Evolutionary conservation across 1,284 basidiomycete species (phyloP).

Genomic region (Cryptococcus jaspeensis): DNA sequence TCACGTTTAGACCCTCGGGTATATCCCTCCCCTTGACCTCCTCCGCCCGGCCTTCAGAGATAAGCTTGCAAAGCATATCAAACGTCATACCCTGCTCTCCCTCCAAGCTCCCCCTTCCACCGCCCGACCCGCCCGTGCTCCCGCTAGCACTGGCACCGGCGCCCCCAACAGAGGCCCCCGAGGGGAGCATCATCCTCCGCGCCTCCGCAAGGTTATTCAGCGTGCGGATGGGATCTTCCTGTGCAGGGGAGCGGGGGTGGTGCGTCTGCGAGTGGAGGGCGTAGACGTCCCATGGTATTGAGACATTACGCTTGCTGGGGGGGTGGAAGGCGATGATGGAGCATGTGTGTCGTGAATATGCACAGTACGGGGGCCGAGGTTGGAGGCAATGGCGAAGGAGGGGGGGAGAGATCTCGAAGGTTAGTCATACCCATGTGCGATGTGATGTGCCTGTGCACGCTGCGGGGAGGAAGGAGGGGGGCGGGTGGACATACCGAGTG

Average conservation of each 20-base stretch:
- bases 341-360: neutral
- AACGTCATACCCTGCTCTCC: constrained; percentile 25
- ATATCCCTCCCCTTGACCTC: constrained; percentile 32
- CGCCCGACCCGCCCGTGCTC: no score
- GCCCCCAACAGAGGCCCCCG: no score
- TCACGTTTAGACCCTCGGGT: constrained; percentile 35
- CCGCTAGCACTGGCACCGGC: no score
- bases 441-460: no score
- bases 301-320: constrained; percentile 9
- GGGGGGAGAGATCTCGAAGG: neutral
- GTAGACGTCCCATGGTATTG: constrained; percentile 23
- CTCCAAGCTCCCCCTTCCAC: constrained; percentile 2
- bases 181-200: constrained; percentile 21
- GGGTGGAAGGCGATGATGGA: neutral
- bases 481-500: constrained; percentile 23
- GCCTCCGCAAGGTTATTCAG: constrained; percentile 26
- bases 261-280: constrained; percentile 7
- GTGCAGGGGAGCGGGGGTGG: neutral
- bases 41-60: constrained; percentile 33
- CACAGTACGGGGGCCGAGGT: constrained; percentile 3
- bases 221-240: neutral
- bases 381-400: neutral
- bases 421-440: neutral
- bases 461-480: neutral
- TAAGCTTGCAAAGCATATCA: constrained; percentile 25